These are phyloP conservation scores for Rhizopus stolonifer DNA, from an alignment of 371 early-diverging fungal species.

Conservation along the genomic window DNA sequence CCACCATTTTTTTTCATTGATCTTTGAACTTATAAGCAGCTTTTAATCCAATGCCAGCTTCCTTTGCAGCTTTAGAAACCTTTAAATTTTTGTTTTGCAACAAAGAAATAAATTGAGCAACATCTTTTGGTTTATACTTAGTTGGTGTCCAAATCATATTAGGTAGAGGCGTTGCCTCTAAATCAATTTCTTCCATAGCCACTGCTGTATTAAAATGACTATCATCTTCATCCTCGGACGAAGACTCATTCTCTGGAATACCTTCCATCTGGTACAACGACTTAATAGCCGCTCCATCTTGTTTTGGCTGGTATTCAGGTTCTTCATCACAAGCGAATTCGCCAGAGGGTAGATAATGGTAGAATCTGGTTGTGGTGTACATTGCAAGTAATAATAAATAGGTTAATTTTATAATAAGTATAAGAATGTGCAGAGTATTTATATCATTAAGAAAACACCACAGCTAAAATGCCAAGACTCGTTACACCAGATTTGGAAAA, in stretches of 20 bases:
- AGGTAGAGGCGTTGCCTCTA: constrained; percentile 19
- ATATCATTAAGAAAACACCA: constrained; percentile 18
- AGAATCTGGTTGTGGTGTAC: constrained; percentile 17
- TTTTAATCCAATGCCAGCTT: too few species aligned
- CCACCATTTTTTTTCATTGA: constrained; percentile 5
- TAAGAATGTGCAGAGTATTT: constrained; percentile 17
- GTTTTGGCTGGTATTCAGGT: constrained; percentile 22
- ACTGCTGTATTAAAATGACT: constrained; percentile 18
- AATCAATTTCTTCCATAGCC: constrained; percentile 17
- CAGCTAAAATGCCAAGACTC: constrained; percentile 7
- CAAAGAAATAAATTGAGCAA: constrained; percentile 22
- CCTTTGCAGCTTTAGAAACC: constrained; percentile 3
- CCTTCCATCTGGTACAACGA: constrained; percentile 17
- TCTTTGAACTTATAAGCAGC: not conserved
- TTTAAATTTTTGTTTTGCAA: constrained; percentile 14
- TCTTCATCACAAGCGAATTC: constrained; percentile 18
- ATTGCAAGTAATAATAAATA: constrained; percentile 17
- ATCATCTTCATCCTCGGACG: constrained; percentile 17
- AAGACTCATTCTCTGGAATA: constrained; percentile 8
- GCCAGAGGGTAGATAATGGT: constrained; percentile 19
- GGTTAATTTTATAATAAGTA: constrained; percentile 8
- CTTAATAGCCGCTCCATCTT: constrained; percentile 19
- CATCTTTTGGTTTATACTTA: constrained; percentile 12
- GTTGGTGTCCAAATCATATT: constrained; percentile 18
- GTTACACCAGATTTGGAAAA: constrained; percentile 16